These are phyloP conservation scores for Colletotrichum sp. DNA, from an alignment of 2,329 filamentous ascomycete genomes.

Conservation along the genomic window DNA sequence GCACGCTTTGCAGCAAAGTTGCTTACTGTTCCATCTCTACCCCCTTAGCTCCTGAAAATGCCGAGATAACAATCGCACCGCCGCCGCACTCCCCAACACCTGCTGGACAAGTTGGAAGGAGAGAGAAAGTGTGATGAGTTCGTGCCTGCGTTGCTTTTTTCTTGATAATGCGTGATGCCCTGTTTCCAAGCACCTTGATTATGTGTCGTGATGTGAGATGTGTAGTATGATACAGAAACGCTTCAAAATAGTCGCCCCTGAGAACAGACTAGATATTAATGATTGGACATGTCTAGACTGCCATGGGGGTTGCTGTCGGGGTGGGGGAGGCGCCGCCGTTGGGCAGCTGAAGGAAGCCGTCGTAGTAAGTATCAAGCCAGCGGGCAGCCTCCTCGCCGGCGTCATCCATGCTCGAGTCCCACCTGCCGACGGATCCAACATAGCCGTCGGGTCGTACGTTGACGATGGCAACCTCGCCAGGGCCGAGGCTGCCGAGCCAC, in stretches of 20 bases:
- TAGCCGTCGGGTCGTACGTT: slow-evolving; percentile 79
- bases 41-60: slow-evolving; percentile 21
- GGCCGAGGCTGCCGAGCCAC: slow-evolving; percentile 67
- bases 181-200: slow-evolving; percentile 7
- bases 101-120: slow-evolving; percentile 14
- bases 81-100: slow-evolving; percentile 20
- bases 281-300: background rate
- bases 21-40: background rate
- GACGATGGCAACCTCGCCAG: slow-evolving; percentile 65
- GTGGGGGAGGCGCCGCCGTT: slow-evolving; percentile 7
- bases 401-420: slow-evolving; percentile 56
- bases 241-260: background rate
- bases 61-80: slow-evolving; percentile 17
- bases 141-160: slow-evolving; percentile 12
- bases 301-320: slow-evolving; percentile 9
- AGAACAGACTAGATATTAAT: background rate
- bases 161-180: background rate
- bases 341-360: slow-evolving; percentile 58
- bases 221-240: slow-evolving; percentile 7
- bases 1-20: slow-evolving; percentile 11
- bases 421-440: slow-evolving; percentile 66
- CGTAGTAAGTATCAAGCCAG: slow-evolving; percentile 62
- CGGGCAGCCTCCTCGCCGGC: slow-evolving; percentile 56
- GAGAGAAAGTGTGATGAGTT: slow-evolving; percentile 18
- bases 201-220: slow-evolving; percentile 11